These are phyloP conservation scores for Cicer judaicum DNA, from an alignment of 306 rosid species.

Conservation along the genomic window DNA sequence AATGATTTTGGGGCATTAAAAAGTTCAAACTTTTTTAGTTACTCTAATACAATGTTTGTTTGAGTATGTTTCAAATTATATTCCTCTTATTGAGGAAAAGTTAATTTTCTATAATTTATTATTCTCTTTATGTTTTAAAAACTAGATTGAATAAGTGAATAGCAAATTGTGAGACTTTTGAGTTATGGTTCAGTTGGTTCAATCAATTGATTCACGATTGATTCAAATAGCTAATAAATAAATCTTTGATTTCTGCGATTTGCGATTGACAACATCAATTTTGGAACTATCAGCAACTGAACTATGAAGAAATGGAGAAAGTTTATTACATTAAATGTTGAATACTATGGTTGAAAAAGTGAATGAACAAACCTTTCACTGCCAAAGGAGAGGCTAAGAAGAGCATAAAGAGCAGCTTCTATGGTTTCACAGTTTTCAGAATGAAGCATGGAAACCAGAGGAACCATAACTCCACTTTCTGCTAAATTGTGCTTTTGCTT, in stretches of 20 bases:
- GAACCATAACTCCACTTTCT: conserved; percentile 61
- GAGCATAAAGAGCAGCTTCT: conserved; percentile 77
- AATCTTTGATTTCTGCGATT: neutral
- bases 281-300: neutral
- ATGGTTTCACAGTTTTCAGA: conserved; percentile 59
- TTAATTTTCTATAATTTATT: neutral
- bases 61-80: conserved; percentile 11
- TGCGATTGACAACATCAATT: neutral
- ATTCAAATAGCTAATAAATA: no score
- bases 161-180: no score
- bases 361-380: conserved; percentile 74
- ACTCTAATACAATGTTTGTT: conserved; percentile 17
- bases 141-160: no score
- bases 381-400: conserved; percentile 78
- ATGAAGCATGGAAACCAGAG: conserved; percentile 77
- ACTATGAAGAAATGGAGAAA: conserved; percentile 8
- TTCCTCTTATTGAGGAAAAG: neutral
- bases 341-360: conserved; percentile 36
- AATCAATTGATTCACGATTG: no score
- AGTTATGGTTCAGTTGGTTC: no score
- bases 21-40: conserved; percentile 43
- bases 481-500: conserved; percentile 68
- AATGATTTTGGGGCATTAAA: conserved; percentile 38
- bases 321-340: neutral
- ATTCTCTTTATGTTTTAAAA: neutral